Conservation (phyloP, 192 early-diverging fungal species). For the Coemansia furcata region DNA sequence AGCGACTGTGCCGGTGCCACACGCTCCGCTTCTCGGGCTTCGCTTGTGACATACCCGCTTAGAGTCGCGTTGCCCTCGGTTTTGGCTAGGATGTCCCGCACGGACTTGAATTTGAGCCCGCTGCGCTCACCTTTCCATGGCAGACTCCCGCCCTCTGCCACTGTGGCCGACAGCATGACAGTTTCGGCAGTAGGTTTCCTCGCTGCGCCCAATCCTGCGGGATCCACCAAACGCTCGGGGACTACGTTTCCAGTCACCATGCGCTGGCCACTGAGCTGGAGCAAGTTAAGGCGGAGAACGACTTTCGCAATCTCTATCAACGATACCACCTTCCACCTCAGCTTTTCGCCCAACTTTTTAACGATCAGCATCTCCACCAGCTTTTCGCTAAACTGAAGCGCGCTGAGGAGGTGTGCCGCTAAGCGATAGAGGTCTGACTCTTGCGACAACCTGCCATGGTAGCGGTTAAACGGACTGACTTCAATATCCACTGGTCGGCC, state of each 20-base stretch:
- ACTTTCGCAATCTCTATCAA: conserved; percentile 70
- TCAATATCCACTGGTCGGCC: conserved; percentile 22
- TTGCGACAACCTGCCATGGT: conserved; percentile 62
- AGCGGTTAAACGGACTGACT: conserved; percentile 63
- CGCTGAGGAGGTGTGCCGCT: conserved; percentile 62
- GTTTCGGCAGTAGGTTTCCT: conserved; percentile 4
- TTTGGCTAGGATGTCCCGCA: conserved; percentile 39
- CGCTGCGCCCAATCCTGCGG: conserved; percentile 27
- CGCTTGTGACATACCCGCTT: conserved; percentile 20
- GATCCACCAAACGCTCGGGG: conserved; percentile 52
- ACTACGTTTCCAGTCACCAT: conserved; percentile 43
- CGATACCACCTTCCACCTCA: conserved; percentile 61
- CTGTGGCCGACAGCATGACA: not conserved
- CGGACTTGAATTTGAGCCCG: conserved; percentile 47
- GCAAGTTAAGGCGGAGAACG: conserved; percentile 33
- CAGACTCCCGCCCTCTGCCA: not conserved
- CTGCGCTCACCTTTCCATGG: conserved; percentile 58
- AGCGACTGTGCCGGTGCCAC: conserved; percentile 69
- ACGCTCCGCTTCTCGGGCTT: conserved; percentile 57
- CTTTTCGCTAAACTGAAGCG: conserved; percentile 71
- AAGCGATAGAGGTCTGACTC: conserved; percentile 52
- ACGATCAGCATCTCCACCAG: conserved; percentile 75
- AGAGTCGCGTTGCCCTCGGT: conserved; percentile 36
- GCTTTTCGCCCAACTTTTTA: conserved; percentile 61
- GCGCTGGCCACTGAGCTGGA: conserved; percentile 34